A percentile compares a stretch with the other conserved stretches of the same genome.
These are phyloP conservation scores for Kwoniella shandongensis DNA, from an alignment of 768 basidiomycete genomes.

Conservation along the genomic window DNA sequence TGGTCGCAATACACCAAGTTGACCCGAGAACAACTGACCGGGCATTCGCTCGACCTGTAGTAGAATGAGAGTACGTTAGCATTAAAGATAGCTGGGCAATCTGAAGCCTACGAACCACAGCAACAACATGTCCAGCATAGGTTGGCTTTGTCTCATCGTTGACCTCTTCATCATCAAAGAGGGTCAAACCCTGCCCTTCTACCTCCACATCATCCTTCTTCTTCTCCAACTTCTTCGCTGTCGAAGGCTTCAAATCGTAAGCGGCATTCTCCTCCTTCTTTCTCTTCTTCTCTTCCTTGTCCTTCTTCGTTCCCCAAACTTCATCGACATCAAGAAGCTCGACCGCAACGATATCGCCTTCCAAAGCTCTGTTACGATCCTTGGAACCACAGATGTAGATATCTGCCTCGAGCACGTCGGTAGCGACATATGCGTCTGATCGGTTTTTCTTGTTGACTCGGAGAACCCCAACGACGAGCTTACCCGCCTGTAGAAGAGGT, in stretches of 20 bases:
- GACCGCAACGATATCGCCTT: constrained; percentile 95
- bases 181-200: constrained; percentile 92
- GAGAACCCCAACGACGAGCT: constrained; percentile 93
- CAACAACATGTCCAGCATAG: constrained; percentile 97
- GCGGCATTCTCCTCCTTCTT: constrained; percentile 99
- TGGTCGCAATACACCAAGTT: constrained; percentile 88
- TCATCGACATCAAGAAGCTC: constrained; percentile 97
- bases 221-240: constrained; percentile 76
- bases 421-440: constrained; percentile 97
- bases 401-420: constrained; percentile 95
- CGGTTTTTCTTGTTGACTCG: constrained; percentile 98
- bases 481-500: constrained; percentile 92
- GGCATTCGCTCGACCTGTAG: constrained; percentile 87
- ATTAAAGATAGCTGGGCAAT: no score
- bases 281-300: constrained; percentile 99
- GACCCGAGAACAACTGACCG: constrained; percentile 96
- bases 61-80: background rate
- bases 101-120: constrained; percentile 60
- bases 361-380: constrained; percentile 95
- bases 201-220: constrained; percentile 99
- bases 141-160: constrained; percentile 98
- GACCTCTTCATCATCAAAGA: constrained; percentile 99
- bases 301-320: constrained; percentile 93
- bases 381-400: constrained; percentile 99
- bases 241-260: constrained; percentile 72